A percentile compares a stretch with the other conserved stretches of the same genome.
phyloP scores from a whole-genome alignment of 306 rosid genomes.

The Fagus sylvatica region DNA sequence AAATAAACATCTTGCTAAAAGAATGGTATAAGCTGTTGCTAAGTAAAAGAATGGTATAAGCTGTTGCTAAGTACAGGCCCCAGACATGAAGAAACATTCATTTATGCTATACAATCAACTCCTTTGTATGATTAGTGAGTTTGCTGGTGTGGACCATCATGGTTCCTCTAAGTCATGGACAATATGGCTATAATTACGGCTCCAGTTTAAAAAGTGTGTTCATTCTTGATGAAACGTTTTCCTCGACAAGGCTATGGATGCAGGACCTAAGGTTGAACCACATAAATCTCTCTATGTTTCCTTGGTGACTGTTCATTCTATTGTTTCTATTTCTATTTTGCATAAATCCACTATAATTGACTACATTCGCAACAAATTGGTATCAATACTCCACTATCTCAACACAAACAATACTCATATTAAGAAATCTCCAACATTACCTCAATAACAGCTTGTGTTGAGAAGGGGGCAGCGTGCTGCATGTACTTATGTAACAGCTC shows the following conservation, averaged over 20 bases:
- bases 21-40: background rate
- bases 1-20: constrained; percentile 7
- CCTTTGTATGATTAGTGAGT: background rate
- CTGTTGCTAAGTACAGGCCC: background rate
- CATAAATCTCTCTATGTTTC: too few relatives aligned
- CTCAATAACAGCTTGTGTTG: constrained; percentile 65
- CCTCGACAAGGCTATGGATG: too few relatives aligned
- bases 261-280: too few relatives aligned
- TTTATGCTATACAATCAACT: too few relatives aligned
- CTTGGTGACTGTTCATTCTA: too few relatives aligned
- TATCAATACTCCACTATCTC: background rate
- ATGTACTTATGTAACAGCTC: constrained; percentile 50
- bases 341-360: too few relatives aligned
- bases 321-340: too few relatives aligned
- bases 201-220: background rate
- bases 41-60: background rate
- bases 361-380: background rate
- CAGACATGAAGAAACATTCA: too few relatives aligned
- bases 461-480: constrained; percentile 50
- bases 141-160: background rate
- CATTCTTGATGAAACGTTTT: background rate
- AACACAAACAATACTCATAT: background rate
- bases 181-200: too few relatives aligned
- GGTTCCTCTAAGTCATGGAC: background rate
- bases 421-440: constrained; percentile 28